phyloP scores from a whole-genome alignment of 192 early-diverging fungal species.

The Gigaspora rosea region DNA sequence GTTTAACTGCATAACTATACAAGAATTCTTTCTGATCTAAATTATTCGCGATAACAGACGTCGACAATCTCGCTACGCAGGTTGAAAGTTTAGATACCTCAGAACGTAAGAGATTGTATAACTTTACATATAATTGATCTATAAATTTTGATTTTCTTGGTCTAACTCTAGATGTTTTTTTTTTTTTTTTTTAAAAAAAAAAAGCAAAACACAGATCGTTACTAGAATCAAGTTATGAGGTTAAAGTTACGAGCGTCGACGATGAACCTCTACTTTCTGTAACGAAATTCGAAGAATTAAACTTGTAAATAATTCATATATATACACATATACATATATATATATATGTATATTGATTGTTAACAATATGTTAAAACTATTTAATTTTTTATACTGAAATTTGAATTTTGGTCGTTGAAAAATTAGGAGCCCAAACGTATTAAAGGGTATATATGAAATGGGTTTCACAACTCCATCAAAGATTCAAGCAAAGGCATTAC shows the following conservation, averaged over 20 bases:
- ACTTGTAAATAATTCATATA: constrained; percentile 50
- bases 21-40: no score
- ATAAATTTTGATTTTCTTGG: no score
- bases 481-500: constrained; percentile 94
- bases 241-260: constrained; percentile 71
- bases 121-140: no score
- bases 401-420: not conserved
- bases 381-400: not conserved
- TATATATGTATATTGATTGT: no score
- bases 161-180: not conserved
- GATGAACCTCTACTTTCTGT: constrained; percentile 78
- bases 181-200: not conserved
- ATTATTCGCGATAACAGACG: no score
- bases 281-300: constrained; percentile 77
- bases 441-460: constrained; percentile 94
- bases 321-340: not conserved
- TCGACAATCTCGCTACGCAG: no score
- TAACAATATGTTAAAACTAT: no score
- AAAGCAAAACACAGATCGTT: constrained; percentile 22
- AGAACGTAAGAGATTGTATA: no score
- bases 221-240: constrained; percentile 46
- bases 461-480: constrained; percentile 91
- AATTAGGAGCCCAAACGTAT: constrained; percentile 72
- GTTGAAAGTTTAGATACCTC: no score
- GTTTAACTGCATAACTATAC: no score